These are phyloP conservation scores for Sordaria brevicollis DNA, from an alignment of 495 filamentous ascomycete species.

Conservation along the genomic window DNA sequence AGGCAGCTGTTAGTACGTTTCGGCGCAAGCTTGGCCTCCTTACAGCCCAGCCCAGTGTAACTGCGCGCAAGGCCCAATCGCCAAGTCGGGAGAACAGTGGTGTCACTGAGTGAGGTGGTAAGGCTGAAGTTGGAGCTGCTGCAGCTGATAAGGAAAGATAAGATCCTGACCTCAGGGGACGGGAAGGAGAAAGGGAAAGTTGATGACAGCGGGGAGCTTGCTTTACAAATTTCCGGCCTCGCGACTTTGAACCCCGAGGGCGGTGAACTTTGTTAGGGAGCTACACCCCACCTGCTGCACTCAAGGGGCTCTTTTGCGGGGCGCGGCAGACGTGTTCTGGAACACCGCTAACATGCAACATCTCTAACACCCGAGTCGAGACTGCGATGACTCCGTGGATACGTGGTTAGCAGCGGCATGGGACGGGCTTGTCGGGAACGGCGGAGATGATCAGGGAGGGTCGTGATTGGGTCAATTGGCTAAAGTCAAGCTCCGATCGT, in stretches of 20 bases:
- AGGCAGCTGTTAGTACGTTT: background rate
- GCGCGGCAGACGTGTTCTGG: background rate
- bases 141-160: background rate
- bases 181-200: background rate
- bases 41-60: background rate
- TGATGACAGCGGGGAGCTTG: background rate
- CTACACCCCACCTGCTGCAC: background rate
- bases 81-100: background rate
- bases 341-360: background rate
- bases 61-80: background rate
- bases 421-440: background rate
- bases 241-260: background rate
- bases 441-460: background rate
- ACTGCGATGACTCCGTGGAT: background rate
- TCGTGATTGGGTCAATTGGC: conserved; percentile 18
- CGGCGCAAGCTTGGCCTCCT: background rate
- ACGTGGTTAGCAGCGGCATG: background rate
- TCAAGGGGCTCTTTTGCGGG: background rate
- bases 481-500: conserved; percentile 18
- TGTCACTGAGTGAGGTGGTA: background rate
- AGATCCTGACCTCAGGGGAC: background rate
- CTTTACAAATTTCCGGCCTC: background rate
- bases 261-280: background rate
- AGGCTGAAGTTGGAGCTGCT: background rate
- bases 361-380: background rate